Evolutionary conservation across 495 filamentous ascomycete genomes (phyloP), one percentile per base, ranked within the genome.

Genomic region (Xylaria venustula): DNA sequence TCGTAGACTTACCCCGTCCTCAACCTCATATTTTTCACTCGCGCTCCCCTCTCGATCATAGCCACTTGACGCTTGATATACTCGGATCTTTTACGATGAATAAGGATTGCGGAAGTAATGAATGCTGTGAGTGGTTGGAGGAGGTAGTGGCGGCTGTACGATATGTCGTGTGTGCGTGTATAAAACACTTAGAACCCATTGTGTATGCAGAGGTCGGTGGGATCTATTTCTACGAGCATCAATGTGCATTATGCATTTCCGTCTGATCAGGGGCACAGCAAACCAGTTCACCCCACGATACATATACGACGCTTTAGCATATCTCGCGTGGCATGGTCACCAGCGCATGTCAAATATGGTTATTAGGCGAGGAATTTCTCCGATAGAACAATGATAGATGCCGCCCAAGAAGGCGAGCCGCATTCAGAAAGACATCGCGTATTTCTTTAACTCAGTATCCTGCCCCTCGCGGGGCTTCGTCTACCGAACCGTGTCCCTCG

Each of bases 321-420:
- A 3, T 20, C 5, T n/a, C n/a, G n/a, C n/a, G n/a, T n/a, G n/a
- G n/a, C 19, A 41, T 9, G 25, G 14, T n/a, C 25, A 23, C 19
- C 36, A 37, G 36, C 65, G 28, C 28, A 65, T 26, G 50, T 60
- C n/a, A 64, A 22, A 55, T 41, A 17, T 20, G 20, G 54, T 22
- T 28, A 63, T 61, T n/a, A 63, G 52, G 61, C 37, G 23, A 45
- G 52, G 52, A 37, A 55, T 45, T 20, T 41, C 26, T 50, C 19
- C 53, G 55, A 55, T 62, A 66, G 62, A 62, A 62, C 52, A 64
- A 66, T 60, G 23, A 61, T 49, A 62, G 37, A 64, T 64, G 58
- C 57, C 58, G 58, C 34, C 53, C 17, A 25, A 2, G 40, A 30
- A 56, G 56, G 53, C 67, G 7, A n/a, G 45, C 40, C 64, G 47